These are phyloP conservation scores for Triticum turgidum DNA, from an alignment of 176 grass and related monocot genomes.

Conservation along the genomic window DNA sequence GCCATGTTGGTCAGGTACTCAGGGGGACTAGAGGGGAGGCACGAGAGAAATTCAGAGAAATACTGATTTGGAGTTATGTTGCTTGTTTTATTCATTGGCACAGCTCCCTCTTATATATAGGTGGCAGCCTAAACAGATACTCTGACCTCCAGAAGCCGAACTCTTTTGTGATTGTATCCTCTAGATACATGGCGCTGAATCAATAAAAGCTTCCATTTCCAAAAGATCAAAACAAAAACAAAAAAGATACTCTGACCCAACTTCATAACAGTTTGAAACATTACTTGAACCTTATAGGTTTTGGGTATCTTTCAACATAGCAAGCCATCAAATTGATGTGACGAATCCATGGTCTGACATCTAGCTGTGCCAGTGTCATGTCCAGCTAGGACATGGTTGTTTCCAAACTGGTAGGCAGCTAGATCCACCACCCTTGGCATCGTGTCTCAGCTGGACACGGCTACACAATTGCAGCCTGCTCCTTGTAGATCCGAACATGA, in stretches of 20 bases:
- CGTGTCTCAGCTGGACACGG: background rate
- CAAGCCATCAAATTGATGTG: slow-evolving; percentile 8
- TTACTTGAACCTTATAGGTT: background rate
- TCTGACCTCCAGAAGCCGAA: too few species aligned
- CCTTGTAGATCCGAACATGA: background rate
- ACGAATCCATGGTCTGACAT: background rate
- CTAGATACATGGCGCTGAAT: too few species aligned
- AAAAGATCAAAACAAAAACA: too few species aligned
- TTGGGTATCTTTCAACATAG: background rate
- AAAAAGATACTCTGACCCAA: background rate
- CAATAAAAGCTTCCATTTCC: too few species aligned
- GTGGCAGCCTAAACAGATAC: background rate
- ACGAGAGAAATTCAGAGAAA: background rate
- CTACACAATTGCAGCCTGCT: background rate
- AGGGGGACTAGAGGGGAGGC: background rate
- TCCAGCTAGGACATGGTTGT: background rate
- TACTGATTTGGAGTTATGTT: background rate
- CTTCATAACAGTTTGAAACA: background rate
- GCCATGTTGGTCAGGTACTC: too few species aligned
- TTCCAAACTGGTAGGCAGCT: background rate
- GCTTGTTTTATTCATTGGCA: background rate
- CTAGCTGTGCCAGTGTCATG: background rate
- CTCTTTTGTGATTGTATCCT: too few species aligned
- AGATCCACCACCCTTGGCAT: background rate
- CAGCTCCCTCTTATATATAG: background rate